Base-by-base conservation (phyloP, 2,329 filamentous ascomycete species). In the Penicillium oxalicum region DNA sequence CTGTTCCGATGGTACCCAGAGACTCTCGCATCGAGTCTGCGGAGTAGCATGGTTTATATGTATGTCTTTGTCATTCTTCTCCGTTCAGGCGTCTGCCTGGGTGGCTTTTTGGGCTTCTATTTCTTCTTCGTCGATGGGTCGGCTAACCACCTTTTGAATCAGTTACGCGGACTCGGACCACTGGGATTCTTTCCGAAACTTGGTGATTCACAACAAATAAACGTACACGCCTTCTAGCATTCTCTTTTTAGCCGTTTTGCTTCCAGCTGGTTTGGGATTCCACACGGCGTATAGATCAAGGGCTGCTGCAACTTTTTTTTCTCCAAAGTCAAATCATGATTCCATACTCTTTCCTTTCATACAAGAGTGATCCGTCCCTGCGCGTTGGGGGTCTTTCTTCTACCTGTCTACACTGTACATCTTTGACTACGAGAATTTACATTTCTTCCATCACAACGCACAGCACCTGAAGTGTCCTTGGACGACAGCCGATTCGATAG, bases 11-110 rank as follows among this genome's bases (percentile, higher is more conserved):
- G 87, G 80, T 84, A 97, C 73, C 90, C 93, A 4, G 88, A 94
- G 61, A 88, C 87, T 48, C 79, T 98, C 65, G 93, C 96, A 77
- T 82, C 84, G 51, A 96, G 91, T 69, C 73, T 98, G 76, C 81
- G 89, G 68, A 91, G 84, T 72, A 96, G 90, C 74, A 98, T 98
- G 93, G 88, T 82, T 61, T 98, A 98, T 66, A 95, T 98, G 76
- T 98, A 91, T 65, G 81, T 77, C 34, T 38, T 45, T 39, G 24
- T 33, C n/a, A 18, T 13, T 36, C n/a, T 13, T 4, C 18, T 18
- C 18, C 18, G 18, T 18, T 18, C 18, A 2, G 1, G 1, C 2
- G 18, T 18, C 18, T 18, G 18, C 18, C 2, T 18, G 18, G 18
- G 18, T 18, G 18, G 2, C 18, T 18, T 18, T 18, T 2, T 18